Evolutionary conservation across 2,329 filamentous ascomycete genomes (phyloP), one percentile per base, ranked within the genome.

Genomic region (Cladophialophora chaetospira): DNA sequence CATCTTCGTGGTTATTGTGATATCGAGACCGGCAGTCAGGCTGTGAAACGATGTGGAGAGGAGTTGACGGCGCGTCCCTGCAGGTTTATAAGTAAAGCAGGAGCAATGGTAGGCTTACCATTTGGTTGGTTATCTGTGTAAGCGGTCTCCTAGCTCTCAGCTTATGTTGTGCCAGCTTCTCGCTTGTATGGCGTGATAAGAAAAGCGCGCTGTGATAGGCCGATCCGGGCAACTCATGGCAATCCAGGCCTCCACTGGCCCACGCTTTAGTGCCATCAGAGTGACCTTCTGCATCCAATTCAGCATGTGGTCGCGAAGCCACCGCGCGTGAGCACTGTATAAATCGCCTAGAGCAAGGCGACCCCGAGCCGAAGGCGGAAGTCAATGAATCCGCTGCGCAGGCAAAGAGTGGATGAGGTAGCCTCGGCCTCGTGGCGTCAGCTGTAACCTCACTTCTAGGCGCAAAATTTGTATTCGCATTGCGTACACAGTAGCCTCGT

Each of bases 121-220:
- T 25, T 29, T 35, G 13, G 23, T 11, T 36, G 21, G 2, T 28
- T 38, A 26, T 38, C 46, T 40, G 36, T 40, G 15, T 10, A 40
- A 10, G 36, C 36, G n/a, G 23, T 40, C 36, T n/a, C n/a, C n/a
- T n/a, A n/a, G n/a, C n/a, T n/a, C 33, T 38, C 47, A 33, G 38
- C 53, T 56, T 56, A 51, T 46, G 36, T 45, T 42, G 47, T 15
- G 38, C 38, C 17, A 46, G 19, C 15, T 11, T 29, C 26, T 53
- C 15, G 28, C 42, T 28, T 53, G 26, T 42, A 56, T 56, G 47
- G 53, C 53, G 53, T 56, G 53, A 56, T 56, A 56, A 56, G 48
- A 5, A n/a, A 19, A 36, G 17, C 45, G 23, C 38, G 42, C 33
- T 51, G 53, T 49, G 36, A 56, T 46, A 56, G 48, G 48, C 48